Base-by-base conservation (phyloP, 306 rosid species). In the Acacia crassicarpa region DNA sequence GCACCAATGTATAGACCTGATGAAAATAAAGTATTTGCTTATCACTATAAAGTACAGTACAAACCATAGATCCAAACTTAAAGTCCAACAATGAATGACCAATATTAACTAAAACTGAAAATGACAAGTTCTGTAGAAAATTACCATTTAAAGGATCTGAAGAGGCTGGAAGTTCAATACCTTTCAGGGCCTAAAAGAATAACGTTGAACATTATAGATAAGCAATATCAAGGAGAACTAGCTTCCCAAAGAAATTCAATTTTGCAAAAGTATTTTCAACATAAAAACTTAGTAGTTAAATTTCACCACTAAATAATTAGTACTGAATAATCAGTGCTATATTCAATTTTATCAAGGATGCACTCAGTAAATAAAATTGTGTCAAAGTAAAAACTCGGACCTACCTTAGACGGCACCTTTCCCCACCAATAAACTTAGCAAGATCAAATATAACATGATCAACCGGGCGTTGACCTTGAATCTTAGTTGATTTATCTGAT, bases 81-180 rank as follows among this genome's bases (percentile, higher is more conserved):
- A 32, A 33, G 66, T 53, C 84, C 63, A 78, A 58, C 62, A 38
- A 48, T 72, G 62, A 82, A 80, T 62, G 49, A 68, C 76, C 73
- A 77, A 73, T 76, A 78, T 65, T 67, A 11, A 84, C 71, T 75
- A 72, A 78, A 68, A 46, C 82, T 38, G 32, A 63, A 88, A 79
- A 72, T 48, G 79, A 83, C 38, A 75, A 70, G 71, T 72, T 67
- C 83, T 54, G 12, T 68, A 85, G 68, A 82, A 87, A 83, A 83
- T 88, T 84, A 95, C 99, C 99, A 77, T 88, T 91, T 81, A 95
- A 83, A 85, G 97, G 98, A 89, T 95, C 99, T 70, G 91, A 79
- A n/a, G 94, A 88, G 80, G 90, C 49, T 33, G 92, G 90, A 72
- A 89, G 58, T 84, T 89, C 87, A 78, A 95, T 95, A 86, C 93